A percentile compares a stretch with the other conserved stretches of the same genome.
These are phyloP conservation scores for Crithidia acanthocephali DNA, from an alignment of 208 protist species.

Conservation along the genomic window DNA sequence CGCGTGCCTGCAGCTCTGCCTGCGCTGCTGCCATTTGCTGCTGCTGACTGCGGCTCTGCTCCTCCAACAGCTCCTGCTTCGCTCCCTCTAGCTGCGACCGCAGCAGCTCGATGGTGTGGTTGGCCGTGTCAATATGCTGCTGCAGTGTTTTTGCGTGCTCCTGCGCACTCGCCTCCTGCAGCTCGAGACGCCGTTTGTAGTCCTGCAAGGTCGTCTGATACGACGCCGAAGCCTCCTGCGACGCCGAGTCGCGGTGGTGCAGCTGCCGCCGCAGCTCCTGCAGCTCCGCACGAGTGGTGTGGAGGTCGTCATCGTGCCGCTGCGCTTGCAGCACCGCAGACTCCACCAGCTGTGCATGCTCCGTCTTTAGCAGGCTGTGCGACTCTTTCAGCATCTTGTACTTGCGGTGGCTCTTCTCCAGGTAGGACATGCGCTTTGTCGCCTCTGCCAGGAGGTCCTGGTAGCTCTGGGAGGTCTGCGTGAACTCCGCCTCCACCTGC, in stretches of 20 bases:
- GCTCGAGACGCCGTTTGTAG: slow-evolving; percentile 50
- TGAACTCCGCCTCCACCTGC: slow-evolving; percentile 79
- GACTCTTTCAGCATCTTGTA: slow-evolving; percentile 77
- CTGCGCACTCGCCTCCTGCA: slow-evolving; percentile 30
- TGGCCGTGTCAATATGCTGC: slow-evolving; percentile 51
- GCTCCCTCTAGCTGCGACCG: slow-evolving; percentile 60
- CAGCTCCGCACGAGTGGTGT: slow-evolving; percentile 23
- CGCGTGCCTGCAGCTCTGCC: slow-evolving; percentile 46
- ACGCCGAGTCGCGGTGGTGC: slow-evolving; percentile 41
- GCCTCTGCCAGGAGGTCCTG: slow-evolving; percentile 74
- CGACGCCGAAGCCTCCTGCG: slow-evolving; percentile 34
- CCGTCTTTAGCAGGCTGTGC: slow-evolving; percentile 30
- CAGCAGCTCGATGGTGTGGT: slow-evolving; percentile 60
- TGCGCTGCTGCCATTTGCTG: slow-evolving; percentile 49
- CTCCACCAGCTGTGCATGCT: slow-evolving; percentile 33
- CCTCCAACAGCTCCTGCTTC: slow-evolving; percentile 52
- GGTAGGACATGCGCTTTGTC: slow-evolving; percentile 48
- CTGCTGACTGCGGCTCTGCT: slow-evolving; percentile 56
- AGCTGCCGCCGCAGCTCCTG: slow-evolving; percentile 46
- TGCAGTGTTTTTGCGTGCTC: slow-evolving; percentile 43
- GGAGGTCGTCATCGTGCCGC: slow-evolving; percentile 35
- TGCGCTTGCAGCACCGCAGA: slow-evolving; percentile 18
- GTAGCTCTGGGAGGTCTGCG: slow-evolving; percentile 59
- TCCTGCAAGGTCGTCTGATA: slow-evolving; percentile 46
- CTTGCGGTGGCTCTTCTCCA: slow-evolving; percentile 73